These are phyloP conservation scores for Amoeboradix gromovi DNA, from an alignment of 371 early-diverging fungal species.

Conservation along the genomic window DNA sequence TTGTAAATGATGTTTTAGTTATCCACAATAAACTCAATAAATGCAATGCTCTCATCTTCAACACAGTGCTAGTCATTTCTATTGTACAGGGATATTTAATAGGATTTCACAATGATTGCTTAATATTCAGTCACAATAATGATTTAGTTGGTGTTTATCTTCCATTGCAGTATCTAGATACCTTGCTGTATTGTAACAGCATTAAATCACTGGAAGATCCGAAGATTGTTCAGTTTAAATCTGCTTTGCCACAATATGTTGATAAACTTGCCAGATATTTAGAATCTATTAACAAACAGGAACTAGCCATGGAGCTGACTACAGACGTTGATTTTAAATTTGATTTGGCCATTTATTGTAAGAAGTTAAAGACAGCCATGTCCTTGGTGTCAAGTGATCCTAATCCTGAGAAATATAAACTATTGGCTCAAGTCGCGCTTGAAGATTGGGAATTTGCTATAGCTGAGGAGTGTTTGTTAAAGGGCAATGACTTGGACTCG, in stretches of 20 bases:
- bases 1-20: slow-evolving; percentile 94
- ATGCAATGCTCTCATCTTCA: slow-evolving; percentile 75
- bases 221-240: slow-evolving; percentile 70
- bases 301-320: slow-evolving; percentile 64
- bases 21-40: slow-evolving; percentile 65
- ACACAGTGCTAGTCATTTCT: slow-evolving; percentile 58
- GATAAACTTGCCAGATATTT: slow-evolving; percentile 75
- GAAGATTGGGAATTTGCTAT: slow-evolving; percentile 37
- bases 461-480: not conserved
- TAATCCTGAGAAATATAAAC: slow-evolving; percentile 61
- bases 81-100: not conserved
- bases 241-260: slow-evolving; percentile 56
- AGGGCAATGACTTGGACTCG: not conserved
- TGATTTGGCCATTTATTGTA: slow-evolving; percentile 62
- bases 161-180: not conserved
- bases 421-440: slow-evolving; percentile 64
- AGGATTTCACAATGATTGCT: slow-evolving; percentile 1
- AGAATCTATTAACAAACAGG: slow-evolving; percentile 28
- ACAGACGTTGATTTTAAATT: slow-evolving; percentile 77
- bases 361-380: slow-evolving; percentile 46
- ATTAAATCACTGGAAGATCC: slow-evolving; percentile 80
- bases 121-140: not conserved
- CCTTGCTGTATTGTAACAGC: slow-evolving; percentile 12
- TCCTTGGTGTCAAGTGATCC: slow-evolving; percentile 50
- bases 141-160: not conserved